These are phyloP conservation scores for Phlebiopsis flavidoalba DNA, from an alignment of 768 basidiomycete species.

Conservation along the genomic window DNA sequence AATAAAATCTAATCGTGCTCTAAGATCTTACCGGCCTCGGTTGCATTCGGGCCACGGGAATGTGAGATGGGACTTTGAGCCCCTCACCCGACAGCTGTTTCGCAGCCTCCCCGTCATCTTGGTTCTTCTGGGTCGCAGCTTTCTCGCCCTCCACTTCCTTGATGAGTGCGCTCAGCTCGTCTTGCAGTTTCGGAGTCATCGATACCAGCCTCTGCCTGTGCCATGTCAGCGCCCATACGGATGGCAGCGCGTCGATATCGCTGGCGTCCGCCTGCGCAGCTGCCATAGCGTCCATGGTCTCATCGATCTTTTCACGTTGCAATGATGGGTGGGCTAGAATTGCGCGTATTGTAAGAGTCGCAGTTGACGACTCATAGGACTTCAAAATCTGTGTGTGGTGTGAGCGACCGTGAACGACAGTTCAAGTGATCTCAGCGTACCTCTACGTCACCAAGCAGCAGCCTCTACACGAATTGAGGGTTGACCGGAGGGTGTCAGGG, in stretches of 20 bases:
- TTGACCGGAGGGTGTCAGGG: conserved; percentile 70
- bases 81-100: conserved; percentile 1
- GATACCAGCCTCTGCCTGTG: conserved; percentile 38
- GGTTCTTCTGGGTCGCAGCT: neutral
- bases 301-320: conserved; percentile 71
- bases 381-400: conserved; percentile 63
- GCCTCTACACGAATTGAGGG: conserved; percentile 79
- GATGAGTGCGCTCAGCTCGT: conserved; percentile 58
- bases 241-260: conserved; percentile 83
- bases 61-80: conserved; percentile 8
- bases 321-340: conserved; percentile 80
- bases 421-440: conserved; percentile 31
- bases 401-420: neutral
- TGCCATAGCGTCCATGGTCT: conserved; percentile 84
- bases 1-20: neutral
- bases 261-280: conserved; percentile 77
- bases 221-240: conserved; percentile 58
- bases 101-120: conserved; percentile 5
- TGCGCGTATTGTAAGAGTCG: conserved; percentile 65
- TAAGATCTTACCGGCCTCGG: neutral
- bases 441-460: conserved; percentile 85
- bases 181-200: conserved; percentile 57
- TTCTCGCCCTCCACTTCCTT: conserved; percentile 36
- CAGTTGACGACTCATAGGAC: conserved; percentile 77
- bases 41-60: neutral